Evolutionary conservation across 2,329 filamentous ascomycete species (phyloP).

Genomic region (Rhinocladiella mackenziei): DNA sequence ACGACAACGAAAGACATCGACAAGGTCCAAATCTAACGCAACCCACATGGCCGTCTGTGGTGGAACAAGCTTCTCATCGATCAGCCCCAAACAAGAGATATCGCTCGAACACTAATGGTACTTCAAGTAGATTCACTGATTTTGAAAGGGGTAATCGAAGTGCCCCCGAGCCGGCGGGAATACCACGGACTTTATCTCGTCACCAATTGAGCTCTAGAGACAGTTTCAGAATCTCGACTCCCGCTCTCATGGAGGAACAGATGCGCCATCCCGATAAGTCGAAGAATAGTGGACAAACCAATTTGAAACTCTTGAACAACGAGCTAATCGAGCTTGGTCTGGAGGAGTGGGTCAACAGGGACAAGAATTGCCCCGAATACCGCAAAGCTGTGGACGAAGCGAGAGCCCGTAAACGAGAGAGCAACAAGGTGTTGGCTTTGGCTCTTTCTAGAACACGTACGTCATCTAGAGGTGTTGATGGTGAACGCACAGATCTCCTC

Average conservation of each 20-base stretch:
- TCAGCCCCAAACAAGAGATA: too few species aligned
- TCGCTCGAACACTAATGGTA: too few species aligned
- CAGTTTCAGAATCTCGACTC: not conserved
- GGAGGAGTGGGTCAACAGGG: constrained; percentile 22
- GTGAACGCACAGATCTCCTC: not conserved
- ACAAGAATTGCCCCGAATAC: constrained; percentile 20
- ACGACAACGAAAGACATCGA: not conserved
- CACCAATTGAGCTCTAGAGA: not conserved
- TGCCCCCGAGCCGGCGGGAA: constrained; percentile 13
- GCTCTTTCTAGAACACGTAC: too few species aligned
- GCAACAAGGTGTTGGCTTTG: too few species aligned
- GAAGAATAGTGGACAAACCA: constrained; percentile 10
- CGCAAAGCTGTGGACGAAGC: constrained; percentile 13
- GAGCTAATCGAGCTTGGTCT: constrained; percentile 22
- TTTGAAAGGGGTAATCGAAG: too few species aligned
- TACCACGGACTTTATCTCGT: constrained; percentile 6
- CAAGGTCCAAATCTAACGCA: not conserved
- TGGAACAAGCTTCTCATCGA: too few species aligned
- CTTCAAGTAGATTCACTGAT: too few species aligned
- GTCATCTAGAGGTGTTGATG: too few species aligned
- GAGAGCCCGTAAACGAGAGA: constrained; percentile 16
- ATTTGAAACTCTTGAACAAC: constrained; percentile 11
- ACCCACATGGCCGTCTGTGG: too few species aligned
- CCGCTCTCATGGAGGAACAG: not conserved
- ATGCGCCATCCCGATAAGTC: constrained; percentile 1